Evolutionary conservation across 768 basidiomycete genomes (phyloP), one percentile per base, ranked within the genome.

Genomic region (Kwoniella mangroviensis): DNA sequence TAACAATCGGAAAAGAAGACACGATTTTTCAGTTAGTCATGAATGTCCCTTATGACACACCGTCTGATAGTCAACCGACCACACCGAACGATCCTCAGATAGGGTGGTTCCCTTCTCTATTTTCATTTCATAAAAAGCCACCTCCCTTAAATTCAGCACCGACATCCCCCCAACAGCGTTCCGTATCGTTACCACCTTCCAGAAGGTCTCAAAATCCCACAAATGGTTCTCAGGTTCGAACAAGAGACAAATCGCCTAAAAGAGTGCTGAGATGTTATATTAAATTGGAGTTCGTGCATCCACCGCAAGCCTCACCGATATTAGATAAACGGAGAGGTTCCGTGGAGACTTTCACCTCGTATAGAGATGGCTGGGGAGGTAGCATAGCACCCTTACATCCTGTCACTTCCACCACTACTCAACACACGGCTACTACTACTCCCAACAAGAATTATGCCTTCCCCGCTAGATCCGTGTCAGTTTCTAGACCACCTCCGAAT

Each of bases 211-310:
- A 54, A 41, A 24, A 28, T 4, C 67, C 58, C 4, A 21, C 13
- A n/a, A 17, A 43, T 22, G 63, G 22, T 9, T 13, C 51, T 28
- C 51, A 52, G 21, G 34, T 3, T 34, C 41, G 19, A 34, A 41
- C 56, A 34, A 53, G 45, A 67, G 56, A 63, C 34, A 69, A 69
- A n/a, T 52, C 42, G 17, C 57, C 57, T 26, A 15, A 26, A 13
- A 56, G 70, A 51, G 59, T 49, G 17, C 40, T 76, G 11, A 51
- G 69, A 40, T 76, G 75, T 63, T 76, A 69, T 62, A 68, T 75
- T 62, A 71, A 68, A 54, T 28, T 79, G 17, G 75, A 79, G 21
- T 73, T 71, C 52, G 62, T 67, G 12, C 22, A 59, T 42, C 53
- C 51, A n/a, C 59, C 52, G 2, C 58, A 40, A 13, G 42, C 52